Base-by-base conservation (phyloP, 345 rosid species). In the Salix koriyanagi region DNA sequence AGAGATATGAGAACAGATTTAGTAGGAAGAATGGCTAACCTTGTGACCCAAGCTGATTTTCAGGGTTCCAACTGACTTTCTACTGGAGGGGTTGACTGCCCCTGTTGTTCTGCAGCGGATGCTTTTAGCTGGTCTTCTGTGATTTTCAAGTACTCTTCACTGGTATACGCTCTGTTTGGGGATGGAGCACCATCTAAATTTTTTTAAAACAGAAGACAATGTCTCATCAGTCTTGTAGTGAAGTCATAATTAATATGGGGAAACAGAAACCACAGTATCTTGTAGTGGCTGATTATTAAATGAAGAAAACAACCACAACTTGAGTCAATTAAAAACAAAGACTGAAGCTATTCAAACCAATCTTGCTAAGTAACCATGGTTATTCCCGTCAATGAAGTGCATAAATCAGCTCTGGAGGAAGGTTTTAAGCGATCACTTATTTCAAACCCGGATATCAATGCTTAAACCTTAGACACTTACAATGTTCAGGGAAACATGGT, bases 91-190 rank as follows among this genome's bases (percentile, higher is more conserved):
- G 79, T 52, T 54, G 87, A 75, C 79, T 79, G 88, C 23, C 8
- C 75, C 67, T 70, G 78, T 48, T 86, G 83, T 66, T 66, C 76
- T 37, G 79, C 64, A 74, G 89, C 86, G 2, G 84, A 73, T 83
- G 94, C 88, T 79, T 92, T 89, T 37, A 92, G 89, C 84, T 92
- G 99, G 81, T 91, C 96, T 76, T 96, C 96, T 1, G 97, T 91
- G 74, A 92, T 64, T 89, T 89, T 92, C 80, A 91, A 82, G 82
- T 88, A 90, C 48, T 90, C 98, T 75, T 96, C 97, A 1, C 86
- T 87, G 6, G 94, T 85, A 86, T 92, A 92, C 34, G 91, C 94
- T 79, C 67, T 80, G 72, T 77, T 83, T 71, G 86, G 76, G 16
- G 86, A 76, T 73, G 87, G 23, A 83, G 80, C 26, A n/a, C 89